These are phyloP conservation scores for Roridomyces roridus DNA, from an alignment of 768 basidiomycete genomes.

Conservation along the genomic window DNA sequence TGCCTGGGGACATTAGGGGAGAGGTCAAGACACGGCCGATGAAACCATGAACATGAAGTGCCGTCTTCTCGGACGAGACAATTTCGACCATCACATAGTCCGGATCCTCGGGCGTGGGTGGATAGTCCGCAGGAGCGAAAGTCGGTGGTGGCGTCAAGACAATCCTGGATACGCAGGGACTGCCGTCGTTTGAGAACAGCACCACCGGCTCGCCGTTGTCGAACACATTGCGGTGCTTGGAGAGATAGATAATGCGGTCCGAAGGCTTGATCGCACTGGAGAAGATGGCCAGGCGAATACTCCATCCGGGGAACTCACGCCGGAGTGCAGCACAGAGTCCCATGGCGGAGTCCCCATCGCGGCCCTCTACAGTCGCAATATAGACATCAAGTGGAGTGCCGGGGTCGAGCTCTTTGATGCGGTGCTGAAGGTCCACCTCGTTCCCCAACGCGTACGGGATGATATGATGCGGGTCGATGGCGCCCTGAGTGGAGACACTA, in stretches of 20 bases:
- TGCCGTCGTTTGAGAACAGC: background rate
- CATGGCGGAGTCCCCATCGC: background rate
- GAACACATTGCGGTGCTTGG: background rate
- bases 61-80: no score
- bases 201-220: background rate
- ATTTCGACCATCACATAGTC: no score
- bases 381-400: background rate
- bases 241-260: background rate
- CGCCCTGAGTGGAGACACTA: background rate
- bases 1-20: background rate
- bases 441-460: background rate
- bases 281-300: background rate
- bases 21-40: no score
- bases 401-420: background rate
- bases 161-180: no score
- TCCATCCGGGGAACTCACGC: background rate
- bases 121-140: no score
- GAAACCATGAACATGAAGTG: no score
- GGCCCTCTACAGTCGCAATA: background rate
- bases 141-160: no score
- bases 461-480: background rate
- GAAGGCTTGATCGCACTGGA: background rate
- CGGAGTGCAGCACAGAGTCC: background rate
- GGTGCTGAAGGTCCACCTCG: background rate
- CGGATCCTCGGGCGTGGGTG: no score